Conservation (phyloP, 805 yeast species). For the Yarrowia deformans region DNA sequence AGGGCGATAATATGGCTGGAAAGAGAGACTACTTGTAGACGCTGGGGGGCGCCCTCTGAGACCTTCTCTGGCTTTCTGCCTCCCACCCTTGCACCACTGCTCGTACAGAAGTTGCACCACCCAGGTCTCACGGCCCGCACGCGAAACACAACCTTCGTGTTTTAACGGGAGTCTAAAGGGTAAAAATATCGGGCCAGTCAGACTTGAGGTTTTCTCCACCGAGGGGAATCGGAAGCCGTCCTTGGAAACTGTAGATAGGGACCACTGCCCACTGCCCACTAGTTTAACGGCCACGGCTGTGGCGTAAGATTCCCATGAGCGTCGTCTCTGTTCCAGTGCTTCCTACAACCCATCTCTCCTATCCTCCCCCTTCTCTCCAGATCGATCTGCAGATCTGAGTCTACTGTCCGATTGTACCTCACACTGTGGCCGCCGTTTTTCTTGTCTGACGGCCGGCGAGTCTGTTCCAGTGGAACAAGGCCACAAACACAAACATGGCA, state of each 20-base stretch:
- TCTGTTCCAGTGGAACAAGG: no score
- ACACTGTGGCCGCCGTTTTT: background rate
- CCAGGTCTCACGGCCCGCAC: conserved; percentile 3
- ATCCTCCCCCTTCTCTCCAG: no score
- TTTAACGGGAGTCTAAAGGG: conserved; percentile 25
- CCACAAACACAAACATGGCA: background rate
- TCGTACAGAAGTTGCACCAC: background rate
- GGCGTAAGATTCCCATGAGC: no score
- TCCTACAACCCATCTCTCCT: background rate
- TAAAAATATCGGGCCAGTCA: background rate
- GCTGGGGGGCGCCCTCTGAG: no score
- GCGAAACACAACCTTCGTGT: conserved; percentile 28
- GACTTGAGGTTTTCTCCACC: no score
- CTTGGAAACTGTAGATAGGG: background rate
- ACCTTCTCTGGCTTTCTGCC: background rate
- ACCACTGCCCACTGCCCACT: background rate
- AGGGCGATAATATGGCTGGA: background rate
- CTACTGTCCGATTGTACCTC: background rate
- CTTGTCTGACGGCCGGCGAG: no score
- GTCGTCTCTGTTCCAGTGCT: no score
- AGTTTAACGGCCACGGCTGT: background rate
- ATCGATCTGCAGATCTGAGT: background rate
- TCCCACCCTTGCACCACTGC: background rate
- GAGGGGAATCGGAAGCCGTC: no score
- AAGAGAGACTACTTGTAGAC: no score